Evolutionary conservation across 805 yeast genomes (phyloP).

Genomic region (Hanseniaspora pseudoguilliermondii): DNA sequence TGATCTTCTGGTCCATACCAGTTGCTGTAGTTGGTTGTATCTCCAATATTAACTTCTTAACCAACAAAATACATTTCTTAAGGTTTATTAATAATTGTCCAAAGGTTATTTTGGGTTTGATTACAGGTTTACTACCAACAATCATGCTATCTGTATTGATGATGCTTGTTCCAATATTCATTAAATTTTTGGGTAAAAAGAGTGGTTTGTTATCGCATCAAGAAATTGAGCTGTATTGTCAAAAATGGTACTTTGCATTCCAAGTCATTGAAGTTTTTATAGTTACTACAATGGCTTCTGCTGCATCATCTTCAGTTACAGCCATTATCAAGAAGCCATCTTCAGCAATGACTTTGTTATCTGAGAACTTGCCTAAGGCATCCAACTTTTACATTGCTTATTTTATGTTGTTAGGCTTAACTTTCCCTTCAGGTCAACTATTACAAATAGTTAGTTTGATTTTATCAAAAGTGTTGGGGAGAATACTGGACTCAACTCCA

Average conservation of each 20-base stretch:
- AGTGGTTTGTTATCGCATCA: constrained; percentile 63
- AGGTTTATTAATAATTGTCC: constrained; percentile 70
- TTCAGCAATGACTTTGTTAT: constrained; percentile 60
- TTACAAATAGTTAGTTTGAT: constrained; percentile 65
- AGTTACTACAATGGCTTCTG: constrained; percentile 70
- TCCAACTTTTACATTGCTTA: constrained; percentile 82
- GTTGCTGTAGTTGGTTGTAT: constrained; percentile 95
- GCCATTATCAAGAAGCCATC: constrained; percentile 53
- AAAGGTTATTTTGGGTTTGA: constrained; percentile 53
- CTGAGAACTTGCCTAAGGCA: constrained; percentile 72
- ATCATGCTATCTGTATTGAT: constrained; percentile 67
- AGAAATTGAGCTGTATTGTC: constrained; percentile 67
- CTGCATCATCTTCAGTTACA: constrained; percentile 66
- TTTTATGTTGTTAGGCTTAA: constrained; percentile 67
- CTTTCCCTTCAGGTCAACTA: constrained; percentile 62
- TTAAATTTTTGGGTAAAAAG: constrained; percentile 60
- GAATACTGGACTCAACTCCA: constrained; percentile 71
- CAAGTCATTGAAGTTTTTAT: constrained; percentile 82
- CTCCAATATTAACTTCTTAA: constrained; percentile 70
- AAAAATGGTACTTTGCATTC: constrained; percentile 80
- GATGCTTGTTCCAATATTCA: constrained; percentile 75
- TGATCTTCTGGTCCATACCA: constrained; percentile 91
- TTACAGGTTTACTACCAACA: constrained; percentile 81
- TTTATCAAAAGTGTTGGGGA: constrained; percentile 57
- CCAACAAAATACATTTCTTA: constrained; percentile 59